These are phyloP conservation scores for Boletus sensibilis DNA, from an alignment of 768 basidiomycete species.

Conservation along the genomic window DNA sequence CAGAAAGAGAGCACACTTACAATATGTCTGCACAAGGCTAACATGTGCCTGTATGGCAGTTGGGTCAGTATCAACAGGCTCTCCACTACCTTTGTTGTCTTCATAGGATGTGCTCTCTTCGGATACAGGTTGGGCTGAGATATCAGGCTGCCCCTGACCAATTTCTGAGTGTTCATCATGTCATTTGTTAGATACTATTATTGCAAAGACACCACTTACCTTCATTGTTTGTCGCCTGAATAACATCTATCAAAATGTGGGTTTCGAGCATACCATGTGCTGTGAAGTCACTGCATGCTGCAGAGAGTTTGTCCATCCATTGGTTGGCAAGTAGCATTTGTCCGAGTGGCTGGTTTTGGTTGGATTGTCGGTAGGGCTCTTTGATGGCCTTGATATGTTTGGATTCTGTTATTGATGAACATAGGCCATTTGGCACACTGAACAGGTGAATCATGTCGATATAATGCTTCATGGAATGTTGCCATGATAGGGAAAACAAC, in stretches of 20 bases:
- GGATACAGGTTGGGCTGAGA: too few species aligned
- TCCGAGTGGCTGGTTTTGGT: constrained; percentile 15
- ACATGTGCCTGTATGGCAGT: too few species aligned
- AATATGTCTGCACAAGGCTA: too few species aligned
- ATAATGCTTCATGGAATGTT: constrained; percentile 36
- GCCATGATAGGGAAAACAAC: constrained; percentile 28
- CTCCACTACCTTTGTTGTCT: too few species aligned
- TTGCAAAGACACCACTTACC: too few species aligned
- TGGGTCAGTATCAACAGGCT: too few species aligned
- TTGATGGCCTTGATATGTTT: constrained; percentile 37
- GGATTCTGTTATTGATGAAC: constrained; percentile 37
- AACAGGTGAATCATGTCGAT: constrained; percentile 19
- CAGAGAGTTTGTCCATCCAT: constrained; percentile 28
- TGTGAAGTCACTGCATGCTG: constrained; percentile 17
- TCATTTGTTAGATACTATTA: too few species aligned
- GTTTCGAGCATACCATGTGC: constrained; percentile 21
- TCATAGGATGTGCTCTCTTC: too few species aligned
- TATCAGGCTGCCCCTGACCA: too few species aligned
- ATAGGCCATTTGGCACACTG: constrained; percentile 35
- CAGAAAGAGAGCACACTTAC: too few species aligned
- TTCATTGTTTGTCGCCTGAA: too few species aligned
- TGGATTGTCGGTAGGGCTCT: constrained; percentile 28
- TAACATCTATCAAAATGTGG: neutral
- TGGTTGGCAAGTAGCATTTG: constrained; percentile 35
- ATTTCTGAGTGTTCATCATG: too few species aligned